phyloP scores from a whole-genome alignment of 2,329 filamentous ascomycete species.

The Herpotrichia juniperi region DNA sequence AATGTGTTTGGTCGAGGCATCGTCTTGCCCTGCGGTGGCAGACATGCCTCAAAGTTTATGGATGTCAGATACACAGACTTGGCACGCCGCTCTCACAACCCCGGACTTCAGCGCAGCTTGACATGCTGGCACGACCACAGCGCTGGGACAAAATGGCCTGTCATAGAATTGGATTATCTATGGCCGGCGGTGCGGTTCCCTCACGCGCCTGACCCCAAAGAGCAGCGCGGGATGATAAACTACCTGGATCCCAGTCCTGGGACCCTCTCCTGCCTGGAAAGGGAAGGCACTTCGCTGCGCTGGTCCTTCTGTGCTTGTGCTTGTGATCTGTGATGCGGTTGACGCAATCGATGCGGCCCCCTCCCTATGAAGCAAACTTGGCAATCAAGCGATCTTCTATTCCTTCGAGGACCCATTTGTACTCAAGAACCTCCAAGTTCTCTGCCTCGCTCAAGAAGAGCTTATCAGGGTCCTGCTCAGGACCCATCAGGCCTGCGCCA shows the following conservation, averaged over 20 bases:
- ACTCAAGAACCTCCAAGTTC: constrained; percentile 93
- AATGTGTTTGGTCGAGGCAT: constrained; percentile 1
- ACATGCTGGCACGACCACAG: constrained; percentile 30
- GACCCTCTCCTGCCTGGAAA: background rate
- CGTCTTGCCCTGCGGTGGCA: constrained; percentile 15
- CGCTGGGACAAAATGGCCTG: constrained; percentile 24
- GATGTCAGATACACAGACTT: background rate
- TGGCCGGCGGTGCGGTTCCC: constrained; percentile 22
- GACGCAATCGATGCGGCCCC: constrained; percentile 2
- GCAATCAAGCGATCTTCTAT: constrained; percentile 83
- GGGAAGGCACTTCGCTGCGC: background rate
- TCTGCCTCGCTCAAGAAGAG: constrained; percentile 91
- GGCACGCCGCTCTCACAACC: constrained; percentile 12
- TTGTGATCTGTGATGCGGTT: constrained; percentile 10
- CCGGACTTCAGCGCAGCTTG: constrained; percentile 15
- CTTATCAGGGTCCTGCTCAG: constrained; percentile 94
- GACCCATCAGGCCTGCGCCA: constrained; percentile 81
- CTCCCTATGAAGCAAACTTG: constrained; percentile 35
- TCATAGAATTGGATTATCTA: constrained; percentile 35
- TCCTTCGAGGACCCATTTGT: constrained; percentile 87
- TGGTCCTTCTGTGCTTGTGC: constrained; percentile 14
- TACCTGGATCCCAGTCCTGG: constrained; percentile 7
- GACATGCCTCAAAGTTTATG: constrained; percentile 2
- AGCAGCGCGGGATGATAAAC: constrained; percentile 29
- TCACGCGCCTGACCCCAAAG: constrained; percentile 20